Conservation (phyloP, 805 yeast genomes). For the Ogataea methanolica region DNA sequence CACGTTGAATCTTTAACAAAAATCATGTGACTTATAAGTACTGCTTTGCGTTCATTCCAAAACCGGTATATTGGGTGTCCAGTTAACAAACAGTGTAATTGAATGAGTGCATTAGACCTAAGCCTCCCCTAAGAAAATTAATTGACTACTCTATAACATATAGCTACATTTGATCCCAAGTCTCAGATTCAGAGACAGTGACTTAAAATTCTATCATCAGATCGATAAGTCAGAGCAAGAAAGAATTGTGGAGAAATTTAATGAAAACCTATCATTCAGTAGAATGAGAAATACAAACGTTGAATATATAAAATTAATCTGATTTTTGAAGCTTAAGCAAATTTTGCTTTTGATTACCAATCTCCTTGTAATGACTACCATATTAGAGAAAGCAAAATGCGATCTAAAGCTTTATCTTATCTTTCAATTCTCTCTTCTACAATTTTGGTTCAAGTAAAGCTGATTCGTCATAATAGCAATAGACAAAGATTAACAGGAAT, state of each 20-base stretch:
- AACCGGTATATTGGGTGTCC: no score
- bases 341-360: constrained; percentile 18
- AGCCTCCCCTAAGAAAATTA: no score
- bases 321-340: constrained; percentile 14
- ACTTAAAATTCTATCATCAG: constrained; percentile 6
- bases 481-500: constrained; percentile 3
- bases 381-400: constrained; percentile 24
- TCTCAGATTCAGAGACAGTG: constrained; percentile 16
- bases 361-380: constrained; percentile 24
- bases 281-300: constrained; percentile 6
- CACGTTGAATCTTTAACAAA: no score
- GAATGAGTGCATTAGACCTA: no score
- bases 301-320: constrained; percentile 6
- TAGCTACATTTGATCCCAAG: constrained; percentile 22
- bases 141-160: no score
- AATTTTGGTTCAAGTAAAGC: constrained; percentile 16
- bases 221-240: constrained; percentile 24
- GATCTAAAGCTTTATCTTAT: constrained; percentile 23
- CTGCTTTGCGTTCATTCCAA: no score
- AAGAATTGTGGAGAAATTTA: constrained; percentile 12
- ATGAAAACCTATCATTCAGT: constrained; percentile 17
- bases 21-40: no score
- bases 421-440: constrained; percentile 16
- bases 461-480: constrained; percentile 3
- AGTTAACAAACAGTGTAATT: no score